Conservation (phyloP, 805 yeast genomes). For the Phaffomyces antillensis region DNA sequence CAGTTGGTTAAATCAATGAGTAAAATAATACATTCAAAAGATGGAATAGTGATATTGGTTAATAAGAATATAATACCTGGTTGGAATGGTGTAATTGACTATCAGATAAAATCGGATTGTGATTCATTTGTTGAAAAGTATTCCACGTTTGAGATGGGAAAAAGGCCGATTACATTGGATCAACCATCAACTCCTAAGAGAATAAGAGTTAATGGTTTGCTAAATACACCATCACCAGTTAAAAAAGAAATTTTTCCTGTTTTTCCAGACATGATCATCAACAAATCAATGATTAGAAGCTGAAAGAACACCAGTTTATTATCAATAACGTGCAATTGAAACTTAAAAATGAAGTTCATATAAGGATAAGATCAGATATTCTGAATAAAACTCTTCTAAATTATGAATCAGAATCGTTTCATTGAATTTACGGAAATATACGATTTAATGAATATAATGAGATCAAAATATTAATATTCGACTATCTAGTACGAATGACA, state of each 20-base stretch:
- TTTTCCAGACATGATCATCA: no score
- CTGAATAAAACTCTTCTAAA: not conserved
- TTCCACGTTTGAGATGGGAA: constrained; percentile 14
- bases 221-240: constrained; percentile 12
- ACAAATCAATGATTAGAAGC: no score
- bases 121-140: constrained; percentile 60
- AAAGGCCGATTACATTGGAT: constrained; percentile 12
- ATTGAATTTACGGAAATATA: not conserved
- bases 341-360: no score
- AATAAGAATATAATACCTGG: constrained; percentile 60
- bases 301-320: no score
- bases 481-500: constrained; percentile 77
- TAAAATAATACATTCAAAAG: constrained; percentile 63
- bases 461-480: not conserved
- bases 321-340: no score
- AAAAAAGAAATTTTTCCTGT: not conserved
- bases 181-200: constrained; percentile 27
- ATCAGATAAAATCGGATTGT: constrained; percentile 73
- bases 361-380: no score
- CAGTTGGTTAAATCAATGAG: constrained; percentile 65
- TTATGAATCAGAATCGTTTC: not conserved
- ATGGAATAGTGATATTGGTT: constrained; percentile 71
- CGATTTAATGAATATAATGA: not conserved
- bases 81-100: constrained; percentile 74
- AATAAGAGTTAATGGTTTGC: constrained; percentile 10